Evolutionary conservation across 2,329 filamentous ascomycete genomes (phyloP).

Genomic region (Alternaria arborescens): DNA sequence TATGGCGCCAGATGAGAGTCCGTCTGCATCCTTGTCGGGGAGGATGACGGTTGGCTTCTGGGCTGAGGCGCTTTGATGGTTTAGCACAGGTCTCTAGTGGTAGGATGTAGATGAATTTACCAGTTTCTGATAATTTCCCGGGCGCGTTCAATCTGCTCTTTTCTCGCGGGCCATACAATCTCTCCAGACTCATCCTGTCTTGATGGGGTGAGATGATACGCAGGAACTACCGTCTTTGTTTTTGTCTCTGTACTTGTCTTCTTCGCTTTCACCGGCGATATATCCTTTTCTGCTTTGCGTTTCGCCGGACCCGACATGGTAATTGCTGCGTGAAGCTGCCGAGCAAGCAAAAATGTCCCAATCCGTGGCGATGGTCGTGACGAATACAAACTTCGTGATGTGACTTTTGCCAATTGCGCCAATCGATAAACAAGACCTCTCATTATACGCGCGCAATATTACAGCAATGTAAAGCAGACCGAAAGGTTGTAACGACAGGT

Average conservation of each 20-base stretch:
- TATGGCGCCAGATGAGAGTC: conserved; percentile 70
- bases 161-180: conserved; percentile 69
- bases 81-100: conserved; percentile 5
- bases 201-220: conserved; percentile 43
- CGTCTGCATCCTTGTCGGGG: conserved; percentile 75
- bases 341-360: not conserved
- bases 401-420: not conserved
- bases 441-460: not conserved
- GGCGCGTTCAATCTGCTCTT: conserved; percentile 63
- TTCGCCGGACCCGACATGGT: conserved; percentile 39
- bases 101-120: conserved; percentile 44
- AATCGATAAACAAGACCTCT: not conserved
- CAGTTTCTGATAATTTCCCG: conserved; percentile 66
- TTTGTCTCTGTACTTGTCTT: conserved; percentile 22
- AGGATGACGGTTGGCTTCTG: conserved; percentile 66
- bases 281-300: conserved; percentile 37
- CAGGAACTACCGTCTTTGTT: conserved; percentile 35
- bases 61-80: conserved; percentile 57
- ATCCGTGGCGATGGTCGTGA: not conserved
- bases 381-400: not conserved
- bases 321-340: conserved; percentile 19
- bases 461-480: not conserved
- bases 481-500: not conserved
- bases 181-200: conserved; percentile 51
- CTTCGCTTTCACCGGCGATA: conserved; percentile 30